phyloP scores from a whole-genome alignment of 2,329 filamentous ascomycete species.

The Coleophoma eucalyptorum region DNA sequence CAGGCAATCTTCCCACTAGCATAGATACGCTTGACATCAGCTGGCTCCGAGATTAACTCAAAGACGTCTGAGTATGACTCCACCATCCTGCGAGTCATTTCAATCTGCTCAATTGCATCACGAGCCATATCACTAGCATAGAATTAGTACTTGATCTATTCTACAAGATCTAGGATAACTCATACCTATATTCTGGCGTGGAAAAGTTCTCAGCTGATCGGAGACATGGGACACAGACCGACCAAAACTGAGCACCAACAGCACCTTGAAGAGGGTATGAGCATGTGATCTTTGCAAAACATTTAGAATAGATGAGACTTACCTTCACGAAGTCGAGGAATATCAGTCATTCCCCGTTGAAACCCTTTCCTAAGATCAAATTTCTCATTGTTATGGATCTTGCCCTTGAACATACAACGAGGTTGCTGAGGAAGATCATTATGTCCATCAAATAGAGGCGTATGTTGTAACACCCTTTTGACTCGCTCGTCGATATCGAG shows the following conservation, averaged over 20 bases:
- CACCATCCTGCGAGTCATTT: constrained; percentile 47
- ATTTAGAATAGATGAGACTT: constrained; percentile 5
- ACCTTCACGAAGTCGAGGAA: constrained; percentile 19
- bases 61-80: constrained; percentile 3
- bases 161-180: too few species aligned
- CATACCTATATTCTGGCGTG: constrained; percentile 10
- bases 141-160: too few species aligned
- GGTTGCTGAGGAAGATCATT: constrained; percentile 25
- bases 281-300: neutral
- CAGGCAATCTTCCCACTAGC: constrained; percentile 28
- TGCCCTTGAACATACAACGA: constrained; percentile 11
- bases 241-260: constrained; percentile 25
- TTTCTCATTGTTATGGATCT: constrained; percentile 20
- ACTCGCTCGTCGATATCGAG: constrained; percentile 3
- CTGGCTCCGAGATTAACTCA: constrained; percentile 1
- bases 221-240: constrained; percentile 20
- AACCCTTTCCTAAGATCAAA: constrained; percentile 29
- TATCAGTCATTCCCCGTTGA: constrained; percentile 21
- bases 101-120: constrained; percentile 52
- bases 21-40: constrained; percentile 23
- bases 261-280: constrained; percentile 13
- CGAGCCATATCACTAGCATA: constrained; percentile 32
- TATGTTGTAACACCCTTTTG: constrained; percentile 13
- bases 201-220: constrained; percentile 22
- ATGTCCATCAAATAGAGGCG: constrained; percentile 26